Evolutionary conservation across 768 basidiomycete genomes (phyloP).

Genomic region (Piloderma croceum): DNA sequence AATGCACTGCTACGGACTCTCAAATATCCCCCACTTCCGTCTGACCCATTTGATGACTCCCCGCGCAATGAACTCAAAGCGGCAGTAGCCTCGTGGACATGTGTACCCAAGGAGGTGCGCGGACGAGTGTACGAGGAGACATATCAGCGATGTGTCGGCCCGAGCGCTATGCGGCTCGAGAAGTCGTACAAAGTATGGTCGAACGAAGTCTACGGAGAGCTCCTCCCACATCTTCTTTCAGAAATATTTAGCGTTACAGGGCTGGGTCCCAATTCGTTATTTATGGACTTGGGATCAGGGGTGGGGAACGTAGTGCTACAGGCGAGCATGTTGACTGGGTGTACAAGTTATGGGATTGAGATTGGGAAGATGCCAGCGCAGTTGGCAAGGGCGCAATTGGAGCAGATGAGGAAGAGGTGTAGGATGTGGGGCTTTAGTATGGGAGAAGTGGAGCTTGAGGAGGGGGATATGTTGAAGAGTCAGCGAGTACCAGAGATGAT

Average conservation of each 20-base stretch:
- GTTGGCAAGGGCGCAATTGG: slow-evolving; percentile 71
- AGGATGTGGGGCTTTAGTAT: slow-evolving; percentile 86
- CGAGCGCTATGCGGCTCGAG: slow-evolving; percentile 66
- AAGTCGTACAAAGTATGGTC: slow-evolving; percentile 80
- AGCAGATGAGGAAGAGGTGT: slow-evolving; percentile 71
- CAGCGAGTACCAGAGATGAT: slow-evolving; percentile 64
- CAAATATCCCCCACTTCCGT: slow-evolving; percentile 60
- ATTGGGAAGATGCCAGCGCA: slow-evolving; percentile 72
- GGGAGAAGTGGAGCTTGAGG: slow-evolving; percentile 71
- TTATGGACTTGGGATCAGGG: slow-evolving; percentile 82
- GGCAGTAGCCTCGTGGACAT: slow-evolving; percentile 47
- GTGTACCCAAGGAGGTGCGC: slow-evolving; percentile 60
- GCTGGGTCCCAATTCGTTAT: slow-evolving; percentile 54
- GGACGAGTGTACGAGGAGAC: slow-evolving; percentile 82
- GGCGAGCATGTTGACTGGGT: slow-evolving; percentile 75
- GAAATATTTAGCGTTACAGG: slow-evolving; percentile 48
- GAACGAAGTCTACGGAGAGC: slow-evolving; percentile 84
- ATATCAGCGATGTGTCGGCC: slow-evolving; percentile 91
- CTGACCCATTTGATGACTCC: slow-evolving; percentile 41
- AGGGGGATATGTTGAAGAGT: slow-evolving; percentile 82
- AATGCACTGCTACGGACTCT: slow-evolving; percentile 56
- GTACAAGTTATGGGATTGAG: slow-evolving; percentile 74
- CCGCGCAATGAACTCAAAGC: slow-evolving; percentile 46
- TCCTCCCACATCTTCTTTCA: slow-evolving; percentile 69
- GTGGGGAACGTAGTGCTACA: slow-evolving; percentile 84